These are phyloP conservation scores for Ceratocystis lukuohia DNA, from an alignment of 2,329 filamentous ascomycete species.

Conservation along the genomic window DNA sequence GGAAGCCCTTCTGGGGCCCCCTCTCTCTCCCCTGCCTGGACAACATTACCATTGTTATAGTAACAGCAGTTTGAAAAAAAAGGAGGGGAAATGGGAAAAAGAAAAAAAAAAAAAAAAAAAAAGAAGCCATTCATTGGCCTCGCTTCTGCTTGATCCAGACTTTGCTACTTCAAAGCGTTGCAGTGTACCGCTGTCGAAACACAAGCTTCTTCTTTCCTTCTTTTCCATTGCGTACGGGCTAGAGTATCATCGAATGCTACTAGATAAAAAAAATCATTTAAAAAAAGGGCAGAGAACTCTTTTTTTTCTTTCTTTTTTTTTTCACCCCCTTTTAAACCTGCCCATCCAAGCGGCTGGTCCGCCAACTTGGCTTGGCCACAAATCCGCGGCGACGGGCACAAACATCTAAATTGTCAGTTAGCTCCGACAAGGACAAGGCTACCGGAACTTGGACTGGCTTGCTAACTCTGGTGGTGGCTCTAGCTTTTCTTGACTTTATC, in stretches of 20 bases:
- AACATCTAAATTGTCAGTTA: slow-evolving; percentile 3
- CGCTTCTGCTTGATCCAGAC: not conserved
- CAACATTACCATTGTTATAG: not conserved
- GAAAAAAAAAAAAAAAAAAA: not conserved
- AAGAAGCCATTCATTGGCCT: not conserved
- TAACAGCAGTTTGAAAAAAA: slow-evolving; percentile 11
- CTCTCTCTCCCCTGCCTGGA: not conserved
- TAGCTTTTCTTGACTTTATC: not conserved
- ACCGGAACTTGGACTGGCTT: not conserved
- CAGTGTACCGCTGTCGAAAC: not conserved
- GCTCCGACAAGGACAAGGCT: slow-evolving; percentile 6
- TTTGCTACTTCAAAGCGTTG: slow-evolving; percentile 2
- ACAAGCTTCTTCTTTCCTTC: not conserved
- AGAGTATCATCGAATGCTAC: too few species aligned
- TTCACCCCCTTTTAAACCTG: not conserved
- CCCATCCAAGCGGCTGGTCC: not conserved
- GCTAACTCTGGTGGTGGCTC: too few species aligned
- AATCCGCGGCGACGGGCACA: not conserved
- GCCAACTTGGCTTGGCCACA: not conserved
- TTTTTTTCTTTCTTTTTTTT: not conserved
- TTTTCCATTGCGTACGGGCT: not conserved
- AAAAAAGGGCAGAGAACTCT: not conserved
- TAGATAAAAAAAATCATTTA: not conserved
- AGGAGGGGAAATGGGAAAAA: not conserved
- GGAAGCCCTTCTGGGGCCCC: not conserved